Evolutionary conservation across 352 stramenopile species (phyloP).

Genomic region (Plasmopara muralis): DNA sequence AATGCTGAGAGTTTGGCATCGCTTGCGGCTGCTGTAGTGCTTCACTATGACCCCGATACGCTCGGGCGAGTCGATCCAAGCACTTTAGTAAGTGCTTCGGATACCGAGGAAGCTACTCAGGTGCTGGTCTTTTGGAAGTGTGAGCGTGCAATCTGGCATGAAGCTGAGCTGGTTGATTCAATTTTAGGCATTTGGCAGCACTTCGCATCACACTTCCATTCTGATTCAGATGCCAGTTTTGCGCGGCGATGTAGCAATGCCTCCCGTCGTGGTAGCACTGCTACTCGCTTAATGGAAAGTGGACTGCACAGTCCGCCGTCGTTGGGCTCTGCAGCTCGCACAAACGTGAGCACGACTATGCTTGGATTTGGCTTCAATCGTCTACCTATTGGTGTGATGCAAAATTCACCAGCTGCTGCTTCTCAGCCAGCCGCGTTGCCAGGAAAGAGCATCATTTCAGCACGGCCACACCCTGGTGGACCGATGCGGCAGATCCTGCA

Average conservation of each 20-base stretch:
- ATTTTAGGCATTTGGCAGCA: constrained; percentile 79
- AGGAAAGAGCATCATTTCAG: constrained; percentile 37
- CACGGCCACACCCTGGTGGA: constrained; percentile 63
- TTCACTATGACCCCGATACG: constrained; percentile 79
- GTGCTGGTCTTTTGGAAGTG: constrained; percentile 71
- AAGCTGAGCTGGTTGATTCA: constrained; percentile 68
- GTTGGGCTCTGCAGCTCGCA: constrained; percentile 16
- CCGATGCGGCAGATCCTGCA: constrained; percentile 81
- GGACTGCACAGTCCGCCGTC: constrained; percentile 48
- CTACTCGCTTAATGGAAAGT: constrained; percentile 17
- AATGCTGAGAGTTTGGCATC: constrained; percentile 77
- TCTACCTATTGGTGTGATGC: constrained; percentile 24
- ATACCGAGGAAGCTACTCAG: constrained; percentile 15
- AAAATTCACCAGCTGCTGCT: constrained; percentile 11
- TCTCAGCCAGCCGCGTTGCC: constrained; percentile 13
- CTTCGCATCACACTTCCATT: constrained; percentile 65
- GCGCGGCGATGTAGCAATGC: constrained; percentile 52
- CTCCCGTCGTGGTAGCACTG: constrained; percentile 18
- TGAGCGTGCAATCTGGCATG: constrained; percentile 63
- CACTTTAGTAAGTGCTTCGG: constrained; percentile 11
- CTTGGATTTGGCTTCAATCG: constrained; percentile 57
- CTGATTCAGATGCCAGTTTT: constrained; percentile 69
- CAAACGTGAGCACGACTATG: constrained; percentile 26
- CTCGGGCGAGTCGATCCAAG: constrained; percentile 49
- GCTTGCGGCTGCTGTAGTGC: constrained; percentile 59